Evolutionary conservation across 1,139 yeast species (phyloP).

Genomic region (Hyphopichia burtonii): DNA sequence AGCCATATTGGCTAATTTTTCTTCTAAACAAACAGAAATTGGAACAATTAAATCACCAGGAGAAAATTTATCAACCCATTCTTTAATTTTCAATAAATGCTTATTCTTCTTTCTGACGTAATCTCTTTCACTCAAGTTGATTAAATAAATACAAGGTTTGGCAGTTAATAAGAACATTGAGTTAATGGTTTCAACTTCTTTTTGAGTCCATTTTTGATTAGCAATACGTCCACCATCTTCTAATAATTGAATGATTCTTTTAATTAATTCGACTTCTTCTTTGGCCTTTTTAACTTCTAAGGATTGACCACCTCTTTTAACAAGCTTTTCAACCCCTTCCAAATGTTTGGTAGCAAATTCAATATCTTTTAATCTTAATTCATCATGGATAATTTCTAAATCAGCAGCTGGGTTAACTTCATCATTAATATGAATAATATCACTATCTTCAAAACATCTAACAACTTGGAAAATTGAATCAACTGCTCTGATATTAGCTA

Average conservation of each 20-base stretch:
- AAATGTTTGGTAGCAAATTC: slow-evolving; percentile 91
- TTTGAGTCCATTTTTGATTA: slow-evolving; percentile 82
- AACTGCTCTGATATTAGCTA: slow-evolving; percentile 96
- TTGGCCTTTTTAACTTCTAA: slow-evolving; percentile 92
- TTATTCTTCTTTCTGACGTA: slow-evolving; percentile 97
- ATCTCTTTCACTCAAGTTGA: slow-evolving; percentile 91
- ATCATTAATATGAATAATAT: slow-evolving; percentile 96
- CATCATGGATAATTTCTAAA: slow-evolving; percentile 87
- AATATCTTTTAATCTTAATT: slow-evolving; percentile 92
- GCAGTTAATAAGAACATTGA: slow-evolving; percentile 88
- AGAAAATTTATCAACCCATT: slow-evolving; percentile 93
- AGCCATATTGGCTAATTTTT: slow-evolving; percentile 85
- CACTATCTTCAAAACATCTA: slow-evolving; percentile 97
- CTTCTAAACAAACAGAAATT: slow-evolving; percentile 89
- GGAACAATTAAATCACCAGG: slow-evolving; percentile 97
- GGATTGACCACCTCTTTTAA: slow-evolving; percentile 94
- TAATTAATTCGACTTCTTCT: slow-evolving; percentile 84
- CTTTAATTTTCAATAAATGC: slow-evolving; percentile 84
- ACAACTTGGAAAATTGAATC: slow-evolving; percentile 98
- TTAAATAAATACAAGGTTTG: slow-evolving; percentile 92
- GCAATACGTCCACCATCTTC: slow-evolving; percentile 89
- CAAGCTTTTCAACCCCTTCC: slow-evolving; percentile 82
- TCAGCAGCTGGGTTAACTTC: slow-evolving; percentile 96
- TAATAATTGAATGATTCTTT: slow-evolving; percentile 70
- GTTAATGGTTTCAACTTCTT: slow-evolving; percentile 90